These are phyloP conservation scores for Aegilops bicornis DNA, from an alignment of 176 grass and related monocot genomes.

Conservation along the genomic window DNA sequence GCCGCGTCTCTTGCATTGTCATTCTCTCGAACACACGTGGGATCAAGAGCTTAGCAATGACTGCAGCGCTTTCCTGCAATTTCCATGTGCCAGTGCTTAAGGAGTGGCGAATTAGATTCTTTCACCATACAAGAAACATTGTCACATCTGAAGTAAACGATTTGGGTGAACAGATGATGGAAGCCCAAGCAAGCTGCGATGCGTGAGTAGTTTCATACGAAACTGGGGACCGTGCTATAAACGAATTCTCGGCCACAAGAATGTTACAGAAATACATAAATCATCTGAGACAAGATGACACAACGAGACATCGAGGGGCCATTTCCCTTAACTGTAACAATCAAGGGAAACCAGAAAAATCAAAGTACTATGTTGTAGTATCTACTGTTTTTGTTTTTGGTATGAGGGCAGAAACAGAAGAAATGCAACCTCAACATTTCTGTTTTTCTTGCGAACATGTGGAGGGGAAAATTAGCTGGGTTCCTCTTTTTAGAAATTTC, in stretches of 20 bases:
- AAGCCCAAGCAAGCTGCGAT: background rate
- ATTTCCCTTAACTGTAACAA: background rate
- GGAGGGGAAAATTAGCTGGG: background rate
- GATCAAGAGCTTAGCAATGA: constrained; percentile 65
- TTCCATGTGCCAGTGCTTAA: background rate
- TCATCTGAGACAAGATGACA: background rate
- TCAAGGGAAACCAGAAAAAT: background rate
- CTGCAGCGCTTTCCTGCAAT: constrained; percentile 72
- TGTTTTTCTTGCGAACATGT: background rate
- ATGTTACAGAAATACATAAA: background rate
- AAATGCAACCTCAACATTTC: background rate
- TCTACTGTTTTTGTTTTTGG: background rate
- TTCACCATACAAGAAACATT: background rate
- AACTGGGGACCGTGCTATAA: background rate
- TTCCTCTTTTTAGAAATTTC: background rate
- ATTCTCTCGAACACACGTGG: constrained; percentile 86
- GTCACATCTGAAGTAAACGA: background rate
- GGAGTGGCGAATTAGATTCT: background rate
- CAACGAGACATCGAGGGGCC: background rate
- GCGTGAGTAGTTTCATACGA: background rate
- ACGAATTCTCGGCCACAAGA: background rate
- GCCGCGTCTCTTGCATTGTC: constrained; percentile 74
- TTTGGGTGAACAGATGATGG: background rate
- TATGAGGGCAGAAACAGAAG: background rate
- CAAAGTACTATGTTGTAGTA: background rate